A percentile compares a stretch with the other conserved stretches of the same genome.
Evolutionary conservation across 805 yeast species (phyloP).

Genomic region (Saccharomycopsis babjevae): DNA sequence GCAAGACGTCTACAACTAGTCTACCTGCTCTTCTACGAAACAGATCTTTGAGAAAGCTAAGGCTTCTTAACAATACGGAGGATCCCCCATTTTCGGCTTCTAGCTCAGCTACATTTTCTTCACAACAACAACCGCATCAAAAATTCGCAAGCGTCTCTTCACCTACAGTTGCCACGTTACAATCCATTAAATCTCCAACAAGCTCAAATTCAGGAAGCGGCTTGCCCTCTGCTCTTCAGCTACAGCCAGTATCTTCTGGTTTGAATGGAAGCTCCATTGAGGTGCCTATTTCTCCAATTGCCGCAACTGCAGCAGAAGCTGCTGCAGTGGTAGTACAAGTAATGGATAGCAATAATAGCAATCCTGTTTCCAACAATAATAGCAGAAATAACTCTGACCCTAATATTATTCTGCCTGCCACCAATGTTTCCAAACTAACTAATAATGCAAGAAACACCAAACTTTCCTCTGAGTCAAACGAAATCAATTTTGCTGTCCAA

Average conservation of each 20-base stretch:
- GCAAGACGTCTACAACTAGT: constrained; percentile 17
- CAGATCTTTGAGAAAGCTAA: constrained; percentile 4
- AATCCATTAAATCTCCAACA: background rate
- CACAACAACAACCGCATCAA: background rate
- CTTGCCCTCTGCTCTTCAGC: background rate
- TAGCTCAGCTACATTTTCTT: background rate
- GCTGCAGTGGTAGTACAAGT: background rate
- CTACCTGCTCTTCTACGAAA: constrained; percentile 14
- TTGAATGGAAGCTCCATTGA: background rate
- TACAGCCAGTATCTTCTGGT: background rate
- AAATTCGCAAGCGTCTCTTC: background rate
- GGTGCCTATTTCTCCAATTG: constrained; percentile 1
- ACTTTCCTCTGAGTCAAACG: background rate
- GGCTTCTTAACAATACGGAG: background rate
- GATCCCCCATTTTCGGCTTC: background rate
- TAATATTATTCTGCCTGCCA: background rate
- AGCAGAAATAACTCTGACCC: background rate
- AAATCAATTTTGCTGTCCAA: background rate
- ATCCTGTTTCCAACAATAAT: background rate
- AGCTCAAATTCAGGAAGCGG: background rate
- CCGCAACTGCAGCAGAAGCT: background rate
- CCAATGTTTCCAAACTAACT: background rate
- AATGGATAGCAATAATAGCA: background rate
- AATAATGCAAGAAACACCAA: background rate
- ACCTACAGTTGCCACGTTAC: background rate